Base-by-base conservation (phyloP, 2,329 filamentous ascomycete species). In the Lasiodiplodia sp. region DNA sequence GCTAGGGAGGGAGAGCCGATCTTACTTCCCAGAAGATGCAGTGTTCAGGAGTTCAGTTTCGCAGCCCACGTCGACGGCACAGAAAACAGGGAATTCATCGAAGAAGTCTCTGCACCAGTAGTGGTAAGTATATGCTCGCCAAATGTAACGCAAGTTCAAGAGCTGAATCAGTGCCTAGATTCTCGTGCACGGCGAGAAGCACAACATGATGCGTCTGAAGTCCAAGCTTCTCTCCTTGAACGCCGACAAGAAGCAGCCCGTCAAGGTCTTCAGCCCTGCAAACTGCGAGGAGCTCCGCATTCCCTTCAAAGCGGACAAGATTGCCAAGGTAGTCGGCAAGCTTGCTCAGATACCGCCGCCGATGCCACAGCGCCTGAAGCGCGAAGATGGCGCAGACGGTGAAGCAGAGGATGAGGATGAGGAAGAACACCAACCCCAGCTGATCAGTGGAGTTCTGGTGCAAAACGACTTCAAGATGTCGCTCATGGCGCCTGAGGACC, bases 391-490 rank as follows among this genome's bases (percentile, higher is more conserved):
- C 10, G 71, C 73, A 56, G 68, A 69, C 25, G 67, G 69, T 4
- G 69, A 70, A 4, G 72, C 72, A 21, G 69, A 74, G 69, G 72
- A 77, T 51, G 73, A 71, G 37, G 75, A 77, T 47, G 72, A 71
- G 25, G 64, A 68, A 67, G 25, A 70, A 38, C 69, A 74, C 49
- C 71, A 78, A 34, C 73, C 81, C 1, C 84, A 87, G 67, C 84
- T 98, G 53, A 88, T 99, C 73, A 92, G 91, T 0, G 96, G 96
- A 34, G 96, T 99, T 0, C 86, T 99, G 18, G 94, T 99, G 8
- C 95, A 98, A 74, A 98, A 97, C 78, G 96, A 97, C 78, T 98
- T 99, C 80, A 97, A 98, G 79, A 88, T 99, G 77, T 96, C 92
- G 0, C 85, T 99, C 40, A 98, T 99, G 95, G 94, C 94, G 0